These are phyloP conservation scores for Colletotrichum echinochloae DNA, from an alignment of 2,329 filamentous ascomycete genomes.

Conservation along the genomic window DNA sequence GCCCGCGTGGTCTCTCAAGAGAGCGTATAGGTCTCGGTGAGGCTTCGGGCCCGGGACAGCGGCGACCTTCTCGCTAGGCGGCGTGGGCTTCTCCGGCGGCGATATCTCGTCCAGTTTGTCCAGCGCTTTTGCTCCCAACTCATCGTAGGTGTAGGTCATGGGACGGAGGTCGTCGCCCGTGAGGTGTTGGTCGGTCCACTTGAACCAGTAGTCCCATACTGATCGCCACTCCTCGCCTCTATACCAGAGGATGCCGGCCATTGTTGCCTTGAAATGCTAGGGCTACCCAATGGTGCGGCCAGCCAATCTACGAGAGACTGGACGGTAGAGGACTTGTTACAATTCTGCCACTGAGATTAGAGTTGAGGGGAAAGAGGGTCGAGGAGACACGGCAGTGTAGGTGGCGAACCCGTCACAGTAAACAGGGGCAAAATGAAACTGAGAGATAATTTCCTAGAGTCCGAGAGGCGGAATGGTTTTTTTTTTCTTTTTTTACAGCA, in stretches of 20 bases:
- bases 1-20: conserved; percentile 69
- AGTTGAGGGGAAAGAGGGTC: background rate
- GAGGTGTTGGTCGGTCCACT: conserved; percentile 75
- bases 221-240: conserved; percentile 41
- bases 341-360: too few relatives aligned
- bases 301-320: background rate
- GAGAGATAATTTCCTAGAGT: conserved; percentile 31
- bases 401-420: background rate
- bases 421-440: conserved; percentile 11
- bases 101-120: conserved; percentile 72
- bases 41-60: conserved; percentile 49
- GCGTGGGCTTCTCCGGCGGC: conserved; percentile 50
- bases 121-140: conserved; percentile 74
- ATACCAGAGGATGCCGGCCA: conserved; percentile 38
- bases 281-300: background rate
- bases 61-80: conserved; percentile 49
- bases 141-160: conserved; percentile 76
- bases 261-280: background rate
- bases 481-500: background rate
- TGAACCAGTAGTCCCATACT: conserved; percentile 75
- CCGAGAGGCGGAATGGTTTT: conserved; percentile 24
- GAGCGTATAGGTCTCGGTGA: conserved; percentile 70
- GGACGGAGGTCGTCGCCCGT: conserved; percentile 69
- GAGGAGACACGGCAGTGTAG: background rate
- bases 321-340: background rate